Evolutionary conservation across 306 rosid species (phyloP).

Genomic region (Pueraria montana): DNA sequence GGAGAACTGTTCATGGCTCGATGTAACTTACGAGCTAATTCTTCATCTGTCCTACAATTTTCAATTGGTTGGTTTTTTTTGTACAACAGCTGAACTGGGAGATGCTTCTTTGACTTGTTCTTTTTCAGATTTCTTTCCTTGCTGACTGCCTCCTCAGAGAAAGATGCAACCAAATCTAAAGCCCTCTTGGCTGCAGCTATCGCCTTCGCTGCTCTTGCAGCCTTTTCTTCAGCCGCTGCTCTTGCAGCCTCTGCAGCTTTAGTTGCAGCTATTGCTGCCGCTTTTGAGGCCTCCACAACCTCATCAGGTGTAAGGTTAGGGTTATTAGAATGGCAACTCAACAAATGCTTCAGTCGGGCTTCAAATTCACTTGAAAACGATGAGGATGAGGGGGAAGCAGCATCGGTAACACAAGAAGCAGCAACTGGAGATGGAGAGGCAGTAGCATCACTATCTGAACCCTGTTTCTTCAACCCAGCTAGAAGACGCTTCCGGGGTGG

Average conservation of each 20-base stretch:
- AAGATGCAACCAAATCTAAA: slow-evolving; percentile 86
- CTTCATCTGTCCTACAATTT: slow-evolving; percentile 86
- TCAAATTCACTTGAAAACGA: slow-evolving; percentile 68
- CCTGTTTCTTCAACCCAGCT: slow-evolving; percentile 94
- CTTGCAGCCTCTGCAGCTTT: slow-evolving; percentile 85
- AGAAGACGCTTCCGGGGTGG: slow-evolving; percentile 98
- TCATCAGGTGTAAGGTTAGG: slow-evolving; percentile 76
- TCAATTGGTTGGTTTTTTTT: slow-evolving; percentile 83
- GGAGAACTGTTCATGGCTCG: slow-evolving; percentile 95
- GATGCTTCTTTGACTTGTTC: slow-evolving; percentile 90
- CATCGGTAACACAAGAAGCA: slow-evolving; percentile 64
- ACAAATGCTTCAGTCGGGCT: slow-evolving; percentile 69
- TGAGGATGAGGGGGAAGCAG: slow-evolving; percentile 62
- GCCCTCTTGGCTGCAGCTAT: slow-evolving; percentile 91
- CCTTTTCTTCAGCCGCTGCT: slow-evolving; percentile 84
- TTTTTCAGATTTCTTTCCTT: slow-evolving; percentile 74
- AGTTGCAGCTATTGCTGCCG: slow-evolving; percentile 70
- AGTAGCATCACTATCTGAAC: slow-evolving; percentile 66
- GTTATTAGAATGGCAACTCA: slow-evolving; percentile 70
- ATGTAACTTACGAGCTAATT: slow-evolving; percentile 87
- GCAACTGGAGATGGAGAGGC: slow-evolving; percentile 65
- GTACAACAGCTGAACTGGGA: slow-evolving; percentile 95
- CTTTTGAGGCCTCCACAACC: slow-evolving; percentile 75
- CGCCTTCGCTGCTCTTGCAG: slow-evolving; percentile 86
- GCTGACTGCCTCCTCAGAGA: slow-evolving; percentile 68